Conservation (phyloP, 1,284 basidiomycete genomes). For the Malassezia japonica region DNA sequence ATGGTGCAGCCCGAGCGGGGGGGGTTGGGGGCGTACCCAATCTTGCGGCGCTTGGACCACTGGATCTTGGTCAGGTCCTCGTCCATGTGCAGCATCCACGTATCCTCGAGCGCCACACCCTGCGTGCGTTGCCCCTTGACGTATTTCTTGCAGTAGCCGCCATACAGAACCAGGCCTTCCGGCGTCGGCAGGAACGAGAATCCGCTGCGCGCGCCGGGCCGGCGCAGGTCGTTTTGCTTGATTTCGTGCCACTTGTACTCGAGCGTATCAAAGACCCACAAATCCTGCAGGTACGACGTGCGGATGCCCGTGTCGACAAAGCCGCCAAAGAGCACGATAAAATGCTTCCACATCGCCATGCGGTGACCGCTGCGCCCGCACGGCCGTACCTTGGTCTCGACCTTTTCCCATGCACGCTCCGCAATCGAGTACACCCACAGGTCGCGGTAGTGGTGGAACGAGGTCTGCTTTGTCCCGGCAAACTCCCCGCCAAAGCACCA, state of each 20-base stretch:
- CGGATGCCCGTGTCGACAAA: constrained; percentile 67
- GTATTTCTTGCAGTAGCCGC: constrained; percentile 88
- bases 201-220: constrained; percentile 51
- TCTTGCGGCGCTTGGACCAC: constrained; percentile 77
- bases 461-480: constrained; percentile 72
- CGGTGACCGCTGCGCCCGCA: constrained; percentile 70
- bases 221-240: constrained; percentile 51
- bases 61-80: constrained; percentile 50
- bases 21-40: constrained; percentile 55
- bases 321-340: constrained; percentile 70
- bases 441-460: constrained; percentile 83
- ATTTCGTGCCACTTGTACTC: constrained; percentile 80
- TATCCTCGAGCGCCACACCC: constrained; percentile 80
- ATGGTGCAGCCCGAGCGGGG: constrained; percentile 66
- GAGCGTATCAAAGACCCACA: constrained; percentile 78
- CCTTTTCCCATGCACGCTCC: constrained; percentile 67
- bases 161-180: constrained; percentile 75
- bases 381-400: constrained; percentile 74
- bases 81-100: constrained; percentile 68
- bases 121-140: constrained; percentile 72
- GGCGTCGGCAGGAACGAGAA: constrained; percentile 73
- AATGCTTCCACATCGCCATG: constrained; percentile 85
- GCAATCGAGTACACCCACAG: constrained; percentile 41
- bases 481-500: constrained; percentile 48
- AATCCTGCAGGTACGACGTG: constrained; percentile 71